Percentiles rank a stretch among this genome's conserved stretches.
phyloP scores from a whole-genome alignment of 768 basidiomycete species.

The Serendipita sp. region DNA sequence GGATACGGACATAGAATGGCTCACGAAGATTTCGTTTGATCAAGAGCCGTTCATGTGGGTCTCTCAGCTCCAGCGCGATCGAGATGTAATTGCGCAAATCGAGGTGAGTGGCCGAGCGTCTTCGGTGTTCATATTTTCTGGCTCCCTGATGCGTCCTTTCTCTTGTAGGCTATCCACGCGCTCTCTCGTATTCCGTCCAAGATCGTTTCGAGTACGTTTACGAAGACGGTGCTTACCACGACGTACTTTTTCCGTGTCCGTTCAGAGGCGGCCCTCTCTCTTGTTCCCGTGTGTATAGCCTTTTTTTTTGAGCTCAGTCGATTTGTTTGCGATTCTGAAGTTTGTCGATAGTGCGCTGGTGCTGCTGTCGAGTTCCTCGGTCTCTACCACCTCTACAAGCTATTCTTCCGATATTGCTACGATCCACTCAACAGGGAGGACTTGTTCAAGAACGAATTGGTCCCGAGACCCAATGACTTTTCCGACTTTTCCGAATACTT shows the following conservation, averaged over 20 bases:
- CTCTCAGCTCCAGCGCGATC: conserved; percentile 82
- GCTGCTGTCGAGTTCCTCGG: conserved; percentile 74
- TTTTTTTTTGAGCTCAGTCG: neutral
- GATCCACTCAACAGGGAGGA: conserved; percentile 74
- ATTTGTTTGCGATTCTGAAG: conserved; percentile 6
- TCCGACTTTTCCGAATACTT: conserved; percentile 84
- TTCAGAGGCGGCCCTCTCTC: conserved; percentile 78
- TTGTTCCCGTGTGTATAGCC: conserved; percentile 53
- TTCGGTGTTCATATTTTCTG: conserved; percentile 1
- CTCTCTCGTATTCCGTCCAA: conserved; percentile 65
- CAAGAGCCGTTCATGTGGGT: conserved; percentile 99
- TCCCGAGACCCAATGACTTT: conserved; percentile 93
- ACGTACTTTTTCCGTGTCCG: conserved; percentile 95
- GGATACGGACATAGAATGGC: conserved; percentile 99
- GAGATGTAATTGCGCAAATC: conserved; percentile 92
- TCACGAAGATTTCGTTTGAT: conserved; percentile 78
- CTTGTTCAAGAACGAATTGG: conserved; percentile 71
- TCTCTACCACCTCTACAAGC: conserved; percentile 87
- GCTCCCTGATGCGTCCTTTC: no score
- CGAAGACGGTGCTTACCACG: conserved; percentile 83
- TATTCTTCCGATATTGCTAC: conserved; percentile 82
- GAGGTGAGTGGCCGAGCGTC: conserved; percentile 44
- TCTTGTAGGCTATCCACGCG: conserved; percentile 67
- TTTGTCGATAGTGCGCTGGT: conserved; percentile 52
- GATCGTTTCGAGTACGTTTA: conserved; percentile 79